Percentiles rank a stretch among this genome's conserved stretches.
Evolutionary conservation across 345 rosid genomes (phyloP).

Genomic region (Isatis tinctoria): DNA sequence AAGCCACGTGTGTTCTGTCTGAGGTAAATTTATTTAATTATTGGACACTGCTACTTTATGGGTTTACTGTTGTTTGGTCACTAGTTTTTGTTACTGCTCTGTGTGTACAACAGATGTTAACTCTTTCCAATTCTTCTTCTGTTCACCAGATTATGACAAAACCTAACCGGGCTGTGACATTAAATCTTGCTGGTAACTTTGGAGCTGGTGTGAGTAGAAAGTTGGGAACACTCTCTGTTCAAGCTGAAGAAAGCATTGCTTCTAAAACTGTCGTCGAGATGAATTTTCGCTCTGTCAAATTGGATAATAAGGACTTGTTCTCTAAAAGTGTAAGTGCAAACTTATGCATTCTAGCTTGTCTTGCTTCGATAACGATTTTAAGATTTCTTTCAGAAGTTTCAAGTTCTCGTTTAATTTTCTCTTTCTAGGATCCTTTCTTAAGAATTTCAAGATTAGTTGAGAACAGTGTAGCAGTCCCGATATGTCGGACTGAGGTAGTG

Average conservation of each 20-base stretch:
- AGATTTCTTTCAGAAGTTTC: background rate
- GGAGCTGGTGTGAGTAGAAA: constrained; percentile 38
- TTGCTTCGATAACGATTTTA: background rate
- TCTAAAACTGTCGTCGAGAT: constrained; percentile 60
- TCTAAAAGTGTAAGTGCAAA: constrained; percentile 66
- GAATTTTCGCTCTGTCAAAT: constrained; percentile 42
- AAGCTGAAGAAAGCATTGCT: constrained; percentile 67
- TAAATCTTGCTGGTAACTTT: constrained; percentile 43
- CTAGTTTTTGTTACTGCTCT: constrained; percentile 9
- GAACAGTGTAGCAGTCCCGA: constrained; percentile 47
- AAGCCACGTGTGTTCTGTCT: constrained; percentile 63
- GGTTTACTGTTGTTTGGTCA: background rate
- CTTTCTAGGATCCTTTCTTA: constrained; percentile 72
- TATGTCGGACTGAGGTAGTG: constrained; percentile 79
- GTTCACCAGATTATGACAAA: constrained; percentile 63
- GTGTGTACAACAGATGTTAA: background rate
- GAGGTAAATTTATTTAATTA: constrained; percentile 36
- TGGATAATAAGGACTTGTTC: constrained; percentile 72
- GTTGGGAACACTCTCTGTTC: constrained; percentile 56
- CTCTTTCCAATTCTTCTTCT: background rate
- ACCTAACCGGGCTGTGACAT: constrained; percentile 43
- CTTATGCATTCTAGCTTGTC: background rate
- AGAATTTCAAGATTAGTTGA: constrained; percentile 72
- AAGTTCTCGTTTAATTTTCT: background rate
- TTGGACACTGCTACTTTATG: background rate